Evolutionary conservation across 352 stramenopile species (phyloP).

Genomic region (Globisporangium yorkense): DNA sequence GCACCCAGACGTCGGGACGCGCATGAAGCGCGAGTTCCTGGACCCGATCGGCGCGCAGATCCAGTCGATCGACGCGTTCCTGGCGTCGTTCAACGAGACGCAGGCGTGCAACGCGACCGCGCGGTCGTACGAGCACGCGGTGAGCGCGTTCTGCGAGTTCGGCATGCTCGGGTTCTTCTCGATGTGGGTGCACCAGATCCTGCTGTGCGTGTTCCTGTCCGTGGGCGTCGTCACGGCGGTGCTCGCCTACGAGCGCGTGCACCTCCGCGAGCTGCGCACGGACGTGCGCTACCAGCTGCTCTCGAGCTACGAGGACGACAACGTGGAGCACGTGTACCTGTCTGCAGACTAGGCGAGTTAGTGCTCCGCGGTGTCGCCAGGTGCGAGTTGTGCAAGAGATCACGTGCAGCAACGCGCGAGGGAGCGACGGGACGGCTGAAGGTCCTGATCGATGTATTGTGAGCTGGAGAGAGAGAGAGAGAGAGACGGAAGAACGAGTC

Average conservation of each 20-base stretch:
- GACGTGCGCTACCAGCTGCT: conserved; percentile 72
- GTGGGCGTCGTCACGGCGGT: conserved; percentile 64
- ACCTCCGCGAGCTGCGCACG: conserved; percentile 47
- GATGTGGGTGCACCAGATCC: conserved; percentile 82
- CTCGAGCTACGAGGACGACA: conserved; percentile 75
- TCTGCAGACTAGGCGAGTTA: conserved; percentile 37
- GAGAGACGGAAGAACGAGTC: neutral
- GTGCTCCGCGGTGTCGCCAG: neutral
- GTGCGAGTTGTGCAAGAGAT: neutral
- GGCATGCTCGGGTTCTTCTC: conserved; percentile 80
- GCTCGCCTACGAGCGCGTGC: conserved; percentile 73
- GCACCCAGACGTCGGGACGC: conserved; percentile 41
- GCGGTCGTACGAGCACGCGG: conserved; percentile 35
- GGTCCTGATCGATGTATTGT: no score
- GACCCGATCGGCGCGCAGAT: conserved; percentile 61
- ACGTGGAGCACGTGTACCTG: conserved; percentile 77
- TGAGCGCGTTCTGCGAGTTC: conserved; percentile 67
- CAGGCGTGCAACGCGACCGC: conserved; percentile 50
- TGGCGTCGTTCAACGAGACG: conserved; percentile 31
- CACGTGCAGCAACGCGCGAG: no score
- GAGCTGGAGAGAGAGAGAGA: neutral
- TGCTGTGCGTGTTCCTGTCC: conserved; percentile 74
- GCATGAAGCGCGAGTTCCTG: conserved; percentile 71
- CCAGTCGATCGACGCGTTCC: conserved; percentile 16
- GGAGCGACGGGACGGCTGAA: no score